Evolutionary conservation across 306 rosid genomes (phyloP).

Genomic region (Cercis canadensis): DNA sequence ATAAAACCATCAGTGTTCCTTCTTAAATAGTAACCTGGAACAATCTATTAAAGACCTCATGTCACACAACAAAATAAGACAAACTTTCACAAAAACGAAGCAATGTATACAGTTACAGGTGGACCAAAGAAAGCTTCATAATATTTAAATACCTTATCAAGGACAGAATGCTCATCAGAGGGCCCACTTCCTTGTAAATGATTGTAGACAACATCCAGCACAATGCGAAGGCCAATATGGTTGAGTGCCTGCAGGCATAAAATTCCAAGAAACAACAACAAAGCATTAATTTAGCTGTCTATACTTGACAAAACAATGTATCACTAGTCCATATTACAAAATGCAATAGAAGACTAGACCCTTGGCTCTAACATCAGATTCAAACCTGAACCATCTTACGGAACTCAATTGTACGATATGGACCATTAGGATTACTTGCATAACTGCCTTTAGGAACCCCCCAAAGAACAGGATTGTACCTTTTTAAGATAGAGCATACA

Average conservation of each 20-base stretch:
- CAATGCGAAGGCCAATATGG: slow-evolving; percentile 75
- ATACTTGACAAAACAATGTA: not conserved
- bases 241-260: slow-evolving; percentile 77
- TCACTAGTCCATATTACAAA: slow-evolving; percentile 17
- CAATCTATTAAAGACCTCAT: slow-evolving; percentile 68
- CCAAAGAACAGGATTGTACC: slow-evolving; percentile 97
- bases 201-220: slow-evolving; percentile 92
- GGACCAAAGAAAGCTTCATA: slow-evolving; percentile 28
- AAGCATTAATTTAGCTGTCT: slow-evolving; percentile 28
- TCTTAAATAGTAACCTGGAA: slow-evolving; percentile 98
- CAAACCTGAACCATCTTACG: slow-evolving; percentile 92
- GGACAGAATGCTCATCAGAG: slow-evolving; percentile 76
- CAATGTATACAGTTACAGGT: slow-evolving; percentile 29
- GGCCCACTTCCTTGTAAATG: slow-evolving; percentile 92
- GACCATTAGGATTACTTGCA: slow-evolving; percentile 84
- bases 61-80: slow-evolving; percentile 43
- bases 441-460: slow-evolving; percentile 99
- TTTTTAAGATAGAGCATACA: slow-evolving; percentile 42
- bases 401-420: slow-evolving; percentile 76
- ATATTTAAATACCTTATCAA: slow-evolving; percentile 72
- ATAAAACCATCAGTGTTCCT: slow-evolving; percentile 83
- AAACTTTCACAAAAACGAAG: slow-evolving; percentile 35
- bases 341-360: slow-evolving; percentile 24
- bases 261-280: slow-evolving; percentile 30
- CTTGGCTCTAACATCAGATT: slow-evolving; percentile 30